phyloP scores from a whole-genome alignment of 2,329 filamentous ascomycete species.

The Epichloe uncinata region DNA sequence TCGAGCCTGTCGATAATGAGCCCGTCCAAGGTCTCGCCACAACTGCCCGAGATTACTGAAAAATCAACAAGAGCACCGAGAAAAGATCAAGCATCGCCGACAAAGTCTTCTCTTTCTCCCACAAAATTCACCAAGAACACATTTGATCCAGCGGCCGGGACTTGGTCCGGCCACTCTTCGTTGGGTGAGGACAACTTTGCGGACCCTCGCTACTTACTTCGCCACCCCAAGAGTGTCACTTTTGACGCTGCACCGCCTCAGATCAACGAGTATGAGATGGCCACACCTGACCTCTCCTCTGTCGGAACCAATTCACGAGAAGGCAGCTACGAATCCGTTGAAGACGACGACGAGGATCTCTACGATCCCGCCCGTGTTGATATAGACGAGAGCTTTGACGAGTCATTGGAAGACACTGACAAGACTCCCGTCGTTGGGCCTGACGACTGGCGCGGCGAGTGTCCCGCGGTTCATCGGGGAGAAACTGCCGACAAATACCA shows the following conservation, averaged over 20 bases:
- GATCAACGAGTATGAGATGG: slow-evolving; percentile 96
- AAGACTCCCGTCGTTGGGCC: slow-evolving; percentile 97
- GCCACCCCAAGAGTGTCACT: slow-evolving; percentile 91
- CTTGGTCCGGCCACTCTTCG: slow-evolving; percentile 56
- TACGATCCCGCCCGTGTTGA: slow-evolving; percentile 39
- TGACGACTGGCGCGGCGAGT: slow-evolving; percentile 81
- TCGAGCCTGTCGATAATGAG: slow-evolving; percentile 21
- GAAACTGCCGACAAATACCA: slow-evolving; percentile 36
- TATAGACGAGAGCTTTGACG: slow-evolving; percentile 82
- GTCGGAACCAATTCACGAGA: slow-evolving; percentile 81
- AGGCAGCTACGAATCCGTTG: slow-evolving; percentile 80
- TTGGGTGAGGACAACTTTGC: slow-evolving; percentile 45
- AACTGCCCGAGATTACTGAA: slow-evolving; percentile 3
- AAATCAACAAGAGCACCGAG: slow-evolving; percentile 40
- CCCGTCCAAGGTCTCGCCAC: slow-evolving; percentile 12
- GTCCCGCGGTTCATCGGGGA: slow-evolving; percentile 27
- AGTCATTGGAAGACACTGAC: slow-evolving; percentile 85
- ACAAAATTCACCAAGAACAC: slow-evolving; percentile 52
- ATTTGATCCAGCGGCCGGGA: slow-evolving; percentile 55
- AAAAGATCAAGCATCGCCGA: slow-evolving; percentile 64
- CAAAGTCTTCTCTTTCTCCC: slow-evolving; percentile 75
- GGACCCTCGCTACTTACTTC: slow-evolving; percentile 55
- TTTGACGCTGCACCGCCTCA: slow-evolving; percentile 90
- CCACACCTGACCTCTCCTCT: slow-evolving; percentile 90
- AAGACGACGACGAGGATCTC: slow-evolving; percentile 49